These are phyloP conservation scores for Datura wrightii DNA, from an alignment of 257 asterid genomes.

Conservation along the genomic window DNA sequence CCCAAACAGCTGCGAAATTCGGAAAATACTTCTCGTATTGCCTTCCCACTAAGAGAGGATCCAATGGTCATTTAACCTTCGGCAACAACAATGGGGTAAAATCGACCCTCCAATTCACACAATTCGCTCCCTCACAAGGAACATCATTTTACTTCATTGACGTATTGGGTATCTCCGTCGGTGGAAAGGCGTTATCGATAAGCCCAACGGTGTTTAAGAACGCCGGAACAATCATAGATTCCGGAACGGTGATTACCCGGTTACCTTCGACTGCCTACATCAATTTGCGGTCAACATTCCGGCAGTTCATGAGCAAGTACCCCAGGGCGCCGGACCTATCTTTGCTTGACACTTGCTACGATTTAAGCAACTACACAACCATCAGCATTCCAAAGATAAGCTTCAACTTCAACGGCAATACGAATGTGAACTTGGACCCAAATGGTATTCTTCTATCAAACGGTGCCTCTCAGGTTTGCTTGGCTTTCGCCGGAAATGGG, in stretches of 20 bases:
- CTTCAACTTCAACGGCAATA: slow-evolving; percentile 57
- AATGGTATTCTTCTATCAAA: slow-evolving; percentile 43
- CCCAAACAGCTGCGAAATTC: slow-evolving; percentile 63
- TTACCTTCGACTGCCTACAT: slow-evolving; percentile 64
- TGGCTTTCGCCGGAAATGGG: slow-evolving; percentile 66
- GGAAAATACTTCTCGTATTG: slow-evolving; percentile 77
- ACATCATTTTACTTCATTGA: slow-evolving; percentile 55
- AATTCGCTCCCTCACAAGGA: slow-evolving; percentile 44
- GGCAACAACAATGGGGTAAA: slow-evolving; percentile 45
- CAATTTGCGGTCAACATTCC: slow-evolving; percentile 51
- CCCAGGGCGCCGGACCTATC: slow-evolving; percentile 54
- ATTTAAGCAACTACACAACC: slow-evolving; percentile 45
- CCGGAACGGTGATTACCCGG: slow-evolving; percentile 79
- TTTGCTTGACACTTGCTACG: slow-evolving; percentile 72
- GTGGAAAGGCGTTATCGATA: slow-evolving; percentile 53
- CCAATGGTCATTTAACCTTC: slow-evolving; percentile 68
- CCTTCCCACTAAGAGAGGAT: slow-evolving; percentile 61
- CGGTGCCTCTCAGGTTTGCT: slow-evolving; percentile 45
- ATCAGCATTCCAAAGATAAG: slow-evolving; percentile 54
- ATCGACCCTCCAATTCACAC: slow-evolving; percentile 48
- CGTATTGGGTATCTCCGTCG: slow-evolving; percentile 52
- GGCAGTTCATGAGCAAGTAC: slow-evolving; percentile 53
- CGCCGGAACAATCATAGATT: slow-evolving; percentile 68
- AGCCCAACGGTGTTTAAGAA: slow-evolving; percentile 49
- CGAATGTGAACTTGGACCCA: slow-evolving; percentile 46